Percentiles rank a stretch among this genome's conserved stretches.
These are phyloP conservation scores for Diaporthe citriasiana DNA, from an alignment of 2,329 filamentous ascomycete species.

Conservation along the genomic window DNA sequence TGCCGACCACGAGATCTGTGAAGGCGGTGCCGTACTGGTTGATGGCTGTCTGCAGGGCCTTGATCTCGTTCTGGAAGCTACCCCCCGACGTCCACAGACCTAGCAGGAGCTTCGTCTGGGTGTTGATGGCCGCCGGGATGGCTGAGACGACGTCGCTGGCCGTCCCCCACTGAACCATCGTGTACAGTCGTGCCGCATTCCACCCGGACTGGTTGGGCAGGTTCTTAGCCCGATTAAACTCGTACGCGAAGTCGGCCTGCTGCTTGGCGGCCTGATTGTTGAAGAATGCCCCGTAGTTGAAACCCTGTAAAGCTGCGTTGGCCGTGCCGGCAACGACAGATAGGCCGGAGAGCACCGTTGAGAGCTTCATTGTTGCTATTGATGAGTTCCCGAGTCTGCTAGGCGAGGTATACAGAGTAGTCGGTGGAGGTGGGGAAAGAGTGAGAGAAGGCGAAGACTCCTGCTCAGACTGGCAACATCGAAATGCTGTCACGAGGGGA, in stretches of 20 bases:
- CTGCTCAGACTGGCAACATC: background rate
- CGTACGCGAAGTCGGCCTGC: conserved; percentile 76
- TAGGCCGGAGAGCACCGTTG: conserved; percentile 18
- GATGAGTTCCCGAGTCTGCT: background rate
- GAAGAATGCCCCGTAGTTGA: conserved; percentile 79
- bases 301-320: conserved; percentile 67
- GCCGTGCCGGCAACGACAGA: conserved; percentile 23
- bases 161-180: conserved; percentile 79
- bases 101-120: conserved; percentile 82
- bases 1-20: conserved; percentile 79
- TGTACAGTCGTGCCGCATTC: conserved; percentile 79
- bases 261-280: conserved; percentile 71
- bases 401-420: background rate
- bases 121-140: conserved; percentile 86
- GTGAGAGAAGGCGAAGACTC: conserved; percentile 8
- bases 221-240: conserved; percentile 75
- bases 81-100: conserved; percentile 82
- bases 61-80: conserved; percentile 79
- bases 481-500: background rate
- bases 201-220: conserved; percentile 76
- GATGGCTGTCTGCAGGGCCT: conserved; percentile 79
- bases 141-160: conserved; percentile 66
- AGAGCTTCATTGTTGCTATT: conserved; percentile 19
- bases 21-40: conserved; percentile 76
- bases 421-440: background rate